Evolutionary conservation across 2,329 filamentous ascomycete species (phyloP), one percentile per base, ranked within the genome.

Genomic region (Aureobasidium sp.): DNA sequence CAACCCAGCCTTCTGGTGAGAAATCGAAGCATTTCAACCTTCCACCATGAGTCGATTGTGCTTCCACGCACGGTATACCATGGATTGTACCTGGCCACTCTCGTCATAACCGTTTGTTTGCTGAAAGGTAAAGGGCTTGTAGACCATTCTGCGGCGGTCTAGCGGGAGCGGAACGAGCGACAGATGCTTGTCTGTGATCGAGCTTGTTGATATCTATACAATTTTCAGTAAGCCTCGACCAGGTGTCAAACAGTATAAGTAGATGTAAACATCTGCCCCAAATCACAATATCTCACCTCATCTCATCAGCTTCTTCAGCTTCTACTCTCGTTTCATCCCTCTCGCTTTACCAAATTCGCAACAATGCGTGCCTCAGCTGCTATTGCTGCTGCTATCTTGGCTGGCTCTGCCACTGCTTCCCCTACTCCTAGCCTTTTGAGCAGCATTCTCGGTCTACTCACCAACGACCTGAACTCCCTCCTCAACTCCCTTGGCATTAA

Each of bases 391-490:
- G 29, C 50, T 29, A 13, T 55, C 27, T 20, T 62, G 39, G 50
- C 59, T 37, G 41, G 59, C 36, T 36, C 34, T 46, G 59, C 50
- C 32, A 47, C 48, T 20, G 59, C 59, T 24, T 50, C 59, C 2
- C 59, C 59, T 36, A 62, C 59, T 12, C 59, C 59, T 24, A 15
- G 34, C 9, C 59, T 62, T n/a, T 17, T 62, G 26, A 53, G 48
- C 50, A 51, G 34, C 26, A 62, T 62, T 24, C 20, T 62, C 8
- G 59, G 59, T 47, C 20, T 41, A 5, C 10, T 62, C 50, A 62
- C 59, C 50, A 62, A 55, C 20, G 59, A 62, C 36, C 27, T 64
- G 26, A 62, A 61, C 63, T 43, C 39, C 4, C 63, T 64, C 20
- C 46, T 64, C 50, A n/a, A n/a, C 20, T 57, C 43, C 24, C 57